Conservation (phyloP, 352 stramenopile genomes). For the Pythium apleroticum region DNA sequence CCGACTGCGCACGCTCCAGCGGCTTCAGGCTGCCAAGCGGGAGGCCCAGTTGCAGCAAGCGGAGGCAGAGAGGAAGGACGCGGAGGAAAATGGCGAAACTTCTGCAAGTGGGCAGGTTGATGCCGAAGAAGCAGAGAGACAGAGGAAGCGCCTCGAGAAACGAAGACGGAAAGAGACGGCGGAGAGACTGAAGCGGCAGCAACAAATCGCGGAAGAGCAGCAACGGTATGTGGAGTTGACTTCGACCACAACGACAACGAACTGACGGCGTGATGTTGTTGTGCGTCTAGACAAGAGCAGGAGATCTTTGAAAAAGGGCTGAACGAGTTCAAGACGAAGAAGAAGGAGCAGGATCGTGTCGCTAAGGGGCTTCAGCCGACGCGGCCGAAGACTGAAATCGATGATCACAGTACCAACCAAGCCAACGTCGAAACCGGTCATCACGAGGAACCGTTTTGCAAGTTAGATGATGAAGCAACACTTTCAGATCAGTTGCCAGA, state of each 20-base stretch:
- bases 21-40: conserved; percentile 21
- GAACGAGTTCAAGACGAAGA: conserved; percentile 52
- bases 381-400: background rate
- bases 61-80: background rate
- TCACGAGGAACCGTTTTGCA: background rate
- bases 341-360: conserved; percentile 56
- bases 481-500: background rate
- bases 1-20: conserved; percentile 19
- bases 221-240: conserved; percentile 30
- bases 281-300: conserved; percentile 38
- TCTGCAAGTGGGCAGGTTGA: conserved; percentile 27
- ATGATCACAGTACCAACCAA: background rate
- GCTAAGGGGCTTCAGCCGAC: conserved; percentile 45
- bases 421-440: background rate
- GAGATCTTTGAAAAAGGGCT: conserved; percentile 56
- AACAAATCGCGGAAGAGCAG: conserved; percentile 41
- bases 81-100: background rate
- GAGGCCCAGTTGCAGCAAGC: conserved; percentile 9
- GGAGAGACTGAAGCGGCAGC: conserved; percentile 43
- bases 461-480: background rate
- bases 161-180: conserved; percentile 51
- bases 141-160: conserved; percentile 39
- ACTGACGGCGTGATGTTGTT: background rate
- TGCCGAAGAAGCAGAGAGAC: conserved; percentile 18
- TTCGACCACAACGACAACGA: background rate